Evolutionary conservation across 148 eudicot genomes (phyloP), one percentile per base, ranked within the genome.

Genomic region (Limonium bicolor): DNA sequence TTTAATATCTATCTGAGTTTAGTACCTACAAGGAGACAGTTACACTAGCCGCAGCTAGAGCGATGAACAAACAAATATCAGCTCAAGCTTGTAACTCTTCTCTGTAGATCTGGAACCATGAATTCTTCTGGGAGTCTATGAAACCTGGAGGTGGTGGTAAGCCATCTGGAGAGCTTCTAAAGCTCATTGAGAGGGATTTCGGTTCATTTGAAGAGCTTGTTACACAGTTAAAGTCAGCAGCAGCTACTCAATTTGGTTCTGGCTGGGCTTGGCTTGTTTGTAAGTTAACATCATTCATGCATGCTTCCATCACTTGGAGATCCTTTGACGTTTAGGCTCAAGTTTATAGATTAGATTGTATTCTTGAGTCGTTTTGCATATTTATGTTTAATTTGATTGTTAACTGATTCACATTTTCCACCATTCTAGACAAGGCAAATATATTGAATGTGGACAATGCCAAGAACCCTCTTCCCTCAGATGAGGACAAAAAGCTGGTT

Each of bases 211-310:
- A 90, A 56, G 74, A 59, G 46, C 69, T 90, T 41, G 66, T 76
- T 24, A 62, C 45, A 41, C 82, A 84, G 54, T 84, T 90, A 52
- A 90, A 78, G 69, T 35, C 87, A 29, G 93, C 87, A 39, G 95
- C 93, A 24, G 61, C 95, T 13, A 80, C 88, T 29, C 99, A 90
- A 58, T 90, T 84, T 58, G 95, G 99, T 61, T 90, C 99, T 55
- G 99, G 99, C 48, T 90, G 93, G 97, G 88, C 95, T 49, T 90
- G 99, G 99, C 95, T 90, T 53, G 80, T 58, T 23, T 85, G 99
- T 90, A 64, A 80, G 99, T 57, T 32, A 4, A 47, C 21, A 10
- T 18, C 2, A 13, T 28, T 41, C n/a, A n/a, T n/a, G n/a, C n/a
- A n/a, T n/a, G n/a, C n/a, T n/a, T n/a, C n/a, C n/a, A n/a, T n/a